Conservation (phyloP, 2,329 filamentous ascomycete species). For the Fusarium multiceps region DNA sequence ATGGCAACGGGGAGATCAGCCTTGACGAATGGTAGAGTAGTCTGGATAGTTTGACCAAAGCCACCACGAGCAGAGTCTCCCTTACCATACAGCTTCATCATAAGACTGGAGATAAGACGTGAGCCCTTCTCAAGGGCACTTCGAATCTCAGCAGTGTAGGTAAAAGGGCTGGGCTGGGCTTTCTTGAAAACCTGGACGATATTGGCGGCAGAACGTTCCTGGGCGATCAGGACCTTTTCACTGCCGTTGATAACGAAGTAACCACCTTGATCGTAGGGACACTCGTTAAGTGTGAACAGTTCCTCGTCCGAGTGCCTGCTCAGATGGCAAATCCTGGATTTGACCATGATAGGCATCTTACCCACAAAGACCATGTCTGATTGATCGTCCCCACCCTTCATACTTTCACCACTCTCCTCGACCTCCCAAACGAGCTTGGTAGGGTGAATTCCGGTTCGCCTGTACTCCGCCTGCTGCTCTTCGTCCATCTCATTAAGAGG, state of each 20-base stretch:
- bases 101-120: slow-evolving; percentile 90
- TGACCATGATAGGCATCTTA: slow-evolving; percentile 97
- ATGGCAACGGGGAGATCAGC: slow-evolving; percentile 92
- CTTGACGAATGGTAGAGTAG: slow-evolving; percentile 93
- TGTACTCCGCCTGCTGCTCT: slow-evolving; percentile 67
- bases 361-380: slow-evolving; percentile 88
- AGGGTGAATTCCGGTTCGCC: slow-evolving; percentile 66
- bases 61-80: slow-evolving; percentile 80
- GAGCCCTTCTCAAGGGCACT: slow-evolving; percentile 97
- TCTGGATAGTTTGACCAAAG: slow-evolving; percentile 88
- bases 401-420: slow-evolving; percentile 66
- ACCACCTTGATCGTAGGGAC: slow-evolving; percentile 96
- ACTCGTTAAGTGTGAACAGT: slow-evolving; percentile 93
- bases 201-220: slow-evolving; percentile 96
- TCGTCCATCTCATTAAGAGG: slow-evolving; percentile 75
- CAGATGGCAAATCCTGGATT: slow-evolving; percentile 94
- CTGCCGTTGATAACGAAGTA: slow-evolving; percentile 99
- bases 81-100: slow-evolving; percentile 89
- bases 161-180: slow-evolving; percentile 88
- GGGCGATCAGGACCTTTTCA: slow-evolving; percentile 97
- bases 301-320: slow-evolving; percentile 85
- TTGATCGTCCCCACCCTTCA: slow-evolving; percentile 64
- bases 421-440: slow-evolving; percentile 71
- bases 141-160: slow-evolving; percentile 94
- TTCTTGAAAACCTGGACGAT: slow-evolving; percentile 99